Percentiles rank a stretch among this genome's conserved stretches.
Evolutionary conservation across 2,329 filamentous ascomycete genomes (phyloP).

Genomic region (Xenosphaeropsis pyriputrescens): DNA sequence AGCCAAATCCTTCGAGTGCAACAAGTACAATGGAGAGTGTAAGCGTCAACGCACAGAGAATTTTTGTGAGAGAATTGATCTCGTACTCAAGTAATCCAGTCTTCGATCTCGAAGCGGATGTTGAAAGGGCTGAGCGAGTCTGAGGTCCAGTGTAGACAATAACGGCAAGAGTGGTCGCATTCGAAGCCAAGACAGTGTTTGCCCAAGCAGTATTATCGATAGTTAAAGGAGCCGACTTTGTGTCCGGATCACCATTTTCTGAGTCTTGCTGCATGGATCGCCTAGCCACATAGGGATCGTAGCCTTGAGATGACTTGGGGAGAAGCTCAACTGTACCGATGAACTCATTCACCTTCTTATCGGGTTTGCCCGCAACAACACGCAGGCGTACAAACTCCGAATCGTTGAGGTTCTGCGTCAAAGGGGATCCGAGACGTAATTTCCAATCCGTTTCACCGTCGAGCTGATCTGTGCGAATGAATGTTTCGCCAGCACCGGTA

Average conservation of each 20-base stretch:
- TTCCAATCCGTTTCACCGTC: constrained; percentile 99
- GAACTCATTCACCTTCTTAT: constrained; percentile 91
- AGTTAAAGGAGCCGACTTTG: constrained; percentile 56
- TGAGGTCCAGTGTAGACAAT: constrained; percentile 92
- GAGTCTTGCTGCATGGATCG: constrained; percentile 15
- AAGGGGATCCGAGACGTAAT: constrained; percentile 68
- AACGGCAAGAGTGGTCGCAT: constrained; percentile 73
- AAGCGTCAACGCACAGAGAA: constrained; percentile 78
- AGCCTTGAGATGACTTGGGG: constrained; percentile 34
- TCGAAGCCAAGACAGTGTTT: constrained; percentile 91
- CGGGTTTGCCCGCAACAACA: constrained; percentile 78
- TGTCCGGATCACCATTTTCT: constrained; percentile 19
- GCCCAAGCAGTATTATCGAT: constrained; percentile 99
- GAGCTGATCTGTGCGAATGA: constrained; percentile 92
- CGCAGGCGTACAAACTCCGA: constrained; percentile 56
- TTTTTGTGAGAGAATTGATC: constrained; percentile 95
- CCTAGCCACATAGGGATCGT: constrained; percentile 25
- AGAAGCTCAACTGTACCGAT: constrained; percentile 72
- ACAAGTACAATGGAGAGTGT: constrained; percentile 79
- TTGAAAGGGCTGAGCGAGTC: constrained; percentile 86
- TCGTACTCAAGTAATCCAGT: constrained; percentile 88
- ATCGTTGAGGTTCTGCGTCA: constrained; percentile 66
- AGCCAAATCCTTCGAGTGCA: constrained; percentile 68
- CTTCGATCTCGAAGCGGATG: constrained; percentile 82
- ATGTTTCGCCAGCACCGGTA: constrained; percentile 57